These are phyloP conservation scores for Xerophyta viscosa DNA, from an alignment of 106 monocot species.

Conservation along the genomic window DNA sequence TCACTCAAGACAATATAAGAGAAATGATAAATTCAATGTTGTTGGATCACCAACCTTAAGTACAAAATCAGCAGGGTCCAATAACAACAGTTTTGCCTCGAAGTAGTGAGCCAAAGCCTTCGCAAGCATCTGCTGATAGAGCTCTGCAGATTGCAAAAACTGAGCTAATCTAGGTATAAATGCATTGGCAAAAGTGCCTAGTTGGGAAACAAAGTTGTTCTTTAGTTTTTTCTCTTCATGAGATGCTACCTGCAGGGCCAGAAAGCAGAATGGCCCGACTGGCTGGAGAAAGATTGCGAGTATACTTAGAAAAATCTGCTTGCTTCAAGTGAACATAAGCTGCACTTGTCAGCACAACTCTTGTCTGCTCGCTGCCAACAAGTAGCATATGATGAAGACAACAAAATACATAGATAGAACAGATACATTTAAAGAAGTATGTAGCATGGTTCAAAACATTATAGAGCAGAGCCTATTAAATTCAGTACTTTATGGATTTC, in stretches of 20 bases:
- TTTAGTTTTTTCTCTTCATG: too few species aligned
- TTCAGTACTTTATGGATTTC: too few species aligned
- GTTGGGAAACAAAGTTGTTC: too few species aligned
- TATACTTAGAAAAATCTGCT: conserved; percentile 57
- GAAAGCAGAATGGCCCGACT: conserved; percentile 78
- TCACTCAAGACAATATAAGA: conserved; percentile 1
- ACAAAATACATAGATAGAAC: too few species aligned
- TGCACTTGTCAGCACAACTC: conserved; percentile 57
- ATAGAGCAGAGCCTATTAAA: too few species aligned
- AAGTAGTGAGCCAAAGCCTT: conserved; percentile 69
- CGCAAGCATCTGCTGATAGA: conserved; percentile 77
- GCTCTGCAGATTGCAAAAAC: conserved; percentile 54
- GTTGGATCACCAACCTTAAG: conserved; percentile 52
- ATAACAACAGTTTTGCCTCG: conserved; percentile 56
- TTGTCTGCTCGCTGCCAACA: conserved; percentile 55
- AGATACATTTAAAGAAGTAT: too few species aligned
- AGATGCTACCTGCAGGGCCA: conserved; percentile 63
- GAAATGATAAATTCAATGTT: conserved; percentile 1
- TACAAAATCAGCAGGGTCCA: conserved; percentile 67
- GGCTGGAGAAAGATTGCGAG: conserved; percentile 53
- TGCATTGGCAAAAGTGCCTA: too few species aligned
- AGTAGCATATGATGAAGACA: not conserved
- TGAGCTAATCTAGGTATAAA: too few species aligned
- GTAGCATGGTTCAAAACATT: too few species aligned
- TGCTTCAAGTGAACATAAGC: conserved; percentile 69